A percentile compares a stretch with the other conserved stretches of the same genome.
phyloP scores from a whole-genome alignment of 768 basidiomycete species.

The Lentinula raphanica region DNA sequence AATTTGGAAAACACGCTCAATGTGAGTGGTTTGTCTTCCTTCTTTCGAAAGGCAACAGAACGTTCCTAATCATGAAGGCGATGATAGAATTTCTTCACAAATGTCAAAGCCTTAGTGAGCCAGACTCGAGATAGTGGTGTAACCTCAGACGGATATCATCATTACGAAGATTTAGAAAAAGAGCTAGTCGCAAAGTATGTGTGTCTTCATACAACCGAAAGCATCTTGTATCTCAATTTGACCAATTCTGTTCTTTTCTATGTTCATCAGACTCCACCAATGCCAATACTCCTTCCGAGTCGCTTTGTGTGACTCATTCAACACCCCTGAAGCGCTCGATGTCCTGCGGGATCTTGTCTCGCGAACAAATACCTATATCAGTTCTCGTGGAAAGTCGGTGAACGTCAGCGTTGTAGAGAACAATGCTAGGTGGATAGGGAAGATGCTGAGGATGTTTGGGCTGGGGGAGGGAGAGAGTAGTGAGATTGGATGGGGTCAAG shows the following conservation, averaged over 20 bases:
- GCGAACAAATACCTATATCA: slow-evolving; percentile 85
- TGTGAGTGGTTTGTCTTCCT: slow-evolving; percentile 42
- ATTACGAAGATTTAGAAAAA: slow-evolving; percentile 61
- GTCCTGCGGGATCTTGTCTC: slow-evolving; percentile 78
- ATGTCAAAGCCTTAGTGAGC: slow-evolving; percentile 72
- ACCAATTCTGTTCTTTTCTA: no score
- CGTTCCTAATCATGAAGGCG: no score
- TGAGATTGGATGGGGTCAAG: slow-evolving; percentile 86
- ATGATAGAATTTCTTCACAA: slow-evolving; percentile 82
- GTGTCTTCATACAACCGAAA: background rate
- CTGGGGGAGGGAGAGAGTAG: slow-evolving; percentile 62
- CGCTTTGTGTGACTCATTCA: slow-evolving; percentile 95
- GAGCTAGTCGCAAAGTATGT: slow-evolving; percentile 62
- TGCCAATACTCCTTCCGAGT: slow-evolving; percentile 75
- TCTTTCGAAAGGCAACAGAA: slow-evolving; percentile 6
- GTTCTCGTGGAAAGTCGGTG: slow-evolving; percentile 48
- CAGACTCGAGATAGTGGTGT: slow-evolving; percentile 44
- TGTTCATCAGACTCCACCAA: slow-evolving; percentile 49
- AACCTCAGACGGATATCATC: slow-evolving; percentile 56
- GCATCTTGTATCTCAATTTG: no score
- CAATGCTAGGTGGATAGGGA: slow-evolving; percentile 61
- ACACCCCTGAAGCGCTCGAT: slow-evolving; percentile 81
- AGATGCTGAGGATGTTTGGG: slow-evolving; percentile 76
- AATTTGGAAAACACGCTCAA: slow-evolving; percentile 81
- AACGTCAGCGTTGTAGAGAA: slow-evolving; percentile 63